phyloP scores from a whole-genome alignment of 148 eudicot genomes.

The Vaccinium corymbosum region DNA sequence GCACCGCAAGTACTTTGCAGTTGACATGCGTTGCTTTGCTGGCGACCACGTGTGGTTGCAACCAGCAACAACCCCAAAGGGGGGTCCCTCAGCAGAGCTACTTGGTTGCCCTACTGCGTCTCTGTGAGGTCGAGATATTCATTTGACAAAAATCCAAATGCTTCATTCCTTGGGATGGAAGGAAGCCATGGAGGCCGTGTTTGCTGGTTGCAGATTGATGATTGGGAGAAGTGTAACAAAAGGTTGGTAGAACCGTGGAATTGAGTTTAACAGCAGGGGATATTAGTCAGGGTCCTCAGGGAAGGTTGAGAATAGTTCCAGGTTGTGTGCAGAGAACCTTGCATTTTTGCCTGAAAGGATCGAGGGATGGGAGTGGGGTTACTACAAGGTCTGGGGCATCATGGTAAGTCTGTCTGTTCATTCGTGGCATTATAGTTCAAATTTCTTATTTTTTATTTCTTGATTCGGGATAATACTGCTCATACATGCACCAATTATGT shows the following conservation, averaged over 20 bases:
- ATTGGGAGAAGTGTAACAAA: slow-evolving; percentile 90
- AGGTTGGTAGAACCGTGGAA: slow-evolving; percentile 68
- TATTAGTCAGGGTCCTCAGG: slow-evolving; percentile 51
- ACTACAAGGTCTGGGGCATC: slow-evolving; percentile 31
- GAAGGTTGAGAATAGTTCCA: slow-evolving; percentile 73
- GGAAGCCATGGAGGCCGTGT: slow-evolving; percentile 98
- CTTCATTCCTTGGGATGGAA: slow-evolving; percentile 86
- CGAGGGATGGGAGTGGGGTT: slow-evolving; percentile 56
- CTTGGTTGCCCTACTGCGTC: slow-evolving; percentile 67
- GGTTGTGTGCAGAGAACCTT: slow-evolving; percentile 75
- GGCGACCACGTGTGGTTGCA: slow-evolving; percentile 99
- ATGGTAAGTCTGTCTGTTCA: slow-evolving; percentile 19
- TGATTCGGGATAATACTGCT: neutral
- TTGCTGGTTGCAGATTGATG: slow-evolving; percentile 73
- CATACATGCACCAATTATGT: neutral
- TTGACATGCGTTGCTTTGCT: slow-evolving; percentile 99
- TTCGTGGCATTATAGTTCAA: neutral
- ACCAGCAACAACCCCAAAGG: slow-evolving; percentile 97
- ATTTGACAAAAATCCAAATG: slow-evolving; percentile 63
- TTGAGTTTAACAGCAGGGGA: slow-evolving; percentile 46
- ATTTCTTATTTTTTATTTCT: neutral
- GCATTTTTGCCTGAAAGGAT: slow-evolving; percentile 63
- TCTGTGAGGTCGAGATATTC: slow-evolving; percentile 78
- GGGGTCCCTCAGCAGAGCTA: slow-evolving; percentile 63
- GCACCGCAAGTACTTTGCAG: slow-evolving; percentile 90